Evolutionary conservation across 2,329 filamentous ascomycete species (phyloP), one percentile per base, ranked within the genome.

Genomic region (Ophiostoma sp.): DNA sequence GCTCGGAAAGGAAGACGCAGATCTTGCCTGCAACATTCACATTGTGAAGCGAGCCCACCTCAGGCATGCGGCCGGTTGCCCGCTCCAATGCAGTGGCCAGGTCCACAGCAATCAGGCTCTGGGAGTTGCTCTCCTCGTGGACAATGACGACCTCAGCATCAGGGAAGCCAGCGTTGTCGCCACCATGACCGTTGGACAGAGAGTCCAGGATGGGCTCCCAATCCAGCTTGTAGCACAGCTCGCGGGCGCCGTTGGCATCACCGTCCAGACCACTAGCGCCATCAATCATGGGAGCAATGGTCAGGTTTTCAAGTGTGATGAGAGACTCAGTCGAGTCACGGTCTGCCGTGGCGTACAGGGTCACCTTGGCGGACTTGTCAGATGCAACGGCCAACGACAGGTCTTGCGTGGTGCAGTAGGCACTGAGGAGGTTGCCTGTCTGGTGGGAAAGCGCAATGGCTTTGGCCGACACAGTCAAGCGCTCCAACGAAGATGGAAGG

Each of bases 201-300:
- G 69, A 25, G 15, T 81, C 78, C 0, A 81, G 77, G n/a, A 82
- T 73, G 0, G 80, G 81, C 63, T 85, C 84, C 84, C 84, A 86
- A n/a, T 84, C 80, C 17, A 84, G 71, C 76, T 84, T 85, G 78
- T 83, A 86, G 77, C 84, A 86, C 0, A 86, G 80, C 75, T 85
- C 82, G 2, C 83, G 79, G n/a, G 82, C 77, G 0, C 72, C 75
- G 19, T 80, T 79, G 5, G 57, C 66, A 2, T 15, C 42, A 9
- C 72, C 71, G 19, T 81, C 79, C 1, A 77, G 74, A 48, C 76
- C 76, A 1, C 76, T 74, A 3, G 80, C 79, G 2, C 79, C 80
- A 50, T 84, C 82, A 28, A 83, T 74, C n/a, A 85, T 82, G 2
- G 83, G 84, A 0, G 82, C 81, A 64, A 85, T 79, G 2, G 77